Evolutionary conservation across 495 filamentous ascomycete genomes (phyloP).

Genomic region (Penicillium daleae): DNA sequence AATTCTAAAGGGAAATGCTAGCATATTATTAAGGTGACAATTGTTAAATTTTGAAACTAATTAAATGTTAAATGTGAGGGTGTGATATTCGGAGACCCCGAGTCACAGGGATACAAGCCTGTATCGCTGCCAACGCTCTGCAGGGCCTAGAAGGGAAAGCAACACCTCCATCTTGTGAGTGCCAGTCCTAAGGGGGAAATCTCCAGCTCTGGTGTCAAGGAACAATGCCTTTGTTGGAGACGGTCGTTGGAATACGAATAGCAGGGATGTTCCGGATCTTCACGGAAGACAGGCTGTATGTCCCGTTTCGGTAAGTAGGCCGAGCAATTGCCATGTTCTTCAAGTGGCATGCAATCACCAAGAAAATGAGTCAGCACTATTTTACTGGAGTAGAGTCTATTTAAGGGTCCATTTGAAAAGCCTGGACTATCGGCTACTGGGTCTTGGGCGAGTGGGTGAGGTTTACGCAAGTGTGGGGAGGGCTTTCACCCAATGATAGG

Average conservation of each 20-base stretch:
- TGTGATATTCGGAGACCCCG: background rate
- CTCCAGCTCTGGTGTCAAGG: background rate
- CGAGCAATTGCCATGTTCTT: background rate
- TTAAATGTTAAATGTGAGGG: too few relatives aligned
- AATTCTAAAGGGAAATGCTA: background rate
- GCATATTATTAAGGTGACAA: background rate
- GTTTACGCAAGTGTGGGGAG: background rate
- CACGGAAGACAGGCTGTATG: background rate
- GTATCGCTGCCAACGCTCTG: background rate
- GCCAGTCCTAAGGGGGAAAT: background rate
- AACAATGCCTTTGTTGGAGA: background rate
- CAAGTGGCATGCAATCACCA: background rate
- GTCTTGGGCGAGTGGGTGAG: background rate
- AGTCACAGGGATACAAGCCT: background rate
- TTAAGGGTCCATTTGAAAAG: background rate
- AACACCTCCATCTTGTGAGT: background rate
- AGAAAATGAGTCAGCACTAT: background rate
- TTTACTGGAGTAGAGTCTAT: background rate
- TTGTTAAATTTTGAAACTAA: background rate
- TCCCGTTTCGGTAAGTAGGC: background rate
- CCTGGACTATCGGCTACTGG: background rate
- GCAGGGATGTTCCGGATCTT: background rate
- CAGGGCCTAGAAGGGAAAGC: background rate
- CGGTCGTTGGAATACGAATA: background rate
- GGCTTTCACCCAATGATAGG: background rate